These are phyloP conservation scores for Escovopsis weberi DNA, from an alignment of 2,329 filamentous ascomycete genomes.

Conservation along the genomic window DNA sequence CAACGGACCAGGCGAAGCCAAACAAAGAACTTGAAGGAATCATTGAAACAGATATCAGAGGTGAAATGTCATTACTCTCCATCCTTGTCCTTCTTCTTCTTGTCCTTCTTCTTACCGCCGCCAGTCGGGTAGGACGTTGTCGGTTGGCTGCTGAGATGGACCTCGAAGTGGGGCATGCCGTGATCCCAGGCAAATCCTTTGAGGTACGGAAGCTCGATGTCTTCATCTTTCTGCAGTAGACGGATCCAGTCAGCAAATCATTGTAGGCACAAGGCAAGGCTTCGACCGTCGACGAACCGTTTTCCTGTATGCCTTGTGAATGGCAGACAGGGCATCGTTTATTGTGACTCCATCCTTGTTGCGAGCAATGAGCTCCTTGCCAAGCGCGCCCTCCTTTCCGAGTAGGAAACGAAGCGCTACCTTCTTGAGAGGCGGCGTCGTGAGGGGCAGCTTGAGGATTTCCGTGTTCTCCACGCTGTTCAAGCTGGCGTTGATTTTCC, in stretches of 20 bases:
- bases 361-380: slow-evolving; percentile 72
- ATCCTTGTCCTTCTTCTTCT: slow-evolving; percentile 53
- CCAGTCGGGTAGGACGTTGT: slow-evolving; percentile 22
- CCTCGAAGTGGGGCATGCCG: slow-evolving; percentile 74
- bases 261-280: background rate
- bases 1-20: slow-evolving; percentile 25
- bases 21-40: slow-evolving; percentile 23
- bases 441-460: slow-evolving; percentile 66
- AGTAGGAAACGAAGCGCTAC: slow-evolving; percentile 87
- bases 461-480: slow-evolving; percentile 67
- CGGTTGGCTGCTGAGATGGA: slow-evolving; percentile 66
- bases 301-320: slow-evolving; percentile 95
- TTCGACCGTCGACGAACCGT: slow-evolving; percentile 44
- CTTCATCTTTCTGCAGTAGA: slow-evolving; percentile 61
- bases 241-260: background rate
- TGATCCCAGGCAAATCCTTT: slow-evolving; percentile 95
- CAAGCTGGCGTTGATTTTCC: slow-evolving; percentile 89
- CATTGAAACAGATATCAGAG: slow-evolving; percentile 26
- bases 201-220: slow-evolving; percentile 75
- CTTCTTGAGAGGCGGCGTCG: slow-evolving; percentile 75
- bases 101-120: slow-evolving; percentile 53
- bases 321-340: slow-evolving; percentile 91
- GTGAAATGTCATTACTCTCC: slow-evolving; percentile 22
- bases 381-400: slow-evolving; percentile 62
- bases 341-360: slow-evolving; percentile 93